Base-by-base conservation (phyloP, 108 stramenopile genomes). In the Cyclotella atomus region DNA sequence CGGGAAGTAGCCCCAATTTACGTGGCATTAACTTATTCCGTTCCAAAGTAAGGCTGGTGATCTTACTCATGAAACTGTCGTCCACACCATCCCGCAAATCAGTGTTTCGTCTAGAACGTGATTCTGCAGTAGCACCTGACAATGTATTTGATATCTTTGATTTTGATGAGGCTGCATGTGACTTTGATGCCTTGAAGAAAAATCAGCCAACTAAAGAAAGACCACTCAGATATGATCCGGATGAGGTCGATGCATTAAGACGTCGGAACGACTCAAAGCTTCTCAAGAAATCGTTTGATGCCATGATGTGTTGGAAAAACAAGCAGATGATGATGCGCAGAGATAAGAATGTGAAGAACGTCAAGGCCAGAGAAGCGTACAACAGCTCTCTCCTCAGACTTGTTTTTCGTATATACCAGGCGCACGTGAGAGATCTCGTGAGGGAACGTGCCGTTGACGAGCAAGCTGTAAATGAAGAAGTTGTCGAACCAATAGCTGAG, bases 111-210 rank as follows among this genome's bases (percentile, higher is more conserved):
- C 29, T 6, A 4, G 17, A 57, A n/a, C 10, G n/a, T 57, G 0
- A 28, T 7, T 30, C 15, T 3, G 32, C 3, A 14, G 0, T 19
- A 57, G 56, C 30, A 8, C 3, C 29, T 14, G 30, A 32, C 10
- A 57, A 57, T 57, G 29, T n/a, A 12, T 57, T 57, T 57, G 56
- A 57, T 15, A 28, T 57, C 12, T 57, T 57, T 57, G 56, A 57
- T 15, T 57, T 57, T 14, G 28, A 57, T 30, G 52, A 52, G 24
- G 21, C 52, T 23, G 24, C 2, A 23, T 57, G 20, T 32, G 29
- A 30, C 10, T 57, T 57, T 30, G 28, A 57, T 32, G 28, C 56
- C 1, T 2, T 57, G 0, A 57, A 57, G 25, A 55, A 57, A 2
- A 28, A 57, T 16, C 16, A 57, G 56, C 28, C 28, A 32, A 10